Evolutionary conservation across 345 rosid species (phyloP).

Genomic region (Pistacia atlantica): DNA sequence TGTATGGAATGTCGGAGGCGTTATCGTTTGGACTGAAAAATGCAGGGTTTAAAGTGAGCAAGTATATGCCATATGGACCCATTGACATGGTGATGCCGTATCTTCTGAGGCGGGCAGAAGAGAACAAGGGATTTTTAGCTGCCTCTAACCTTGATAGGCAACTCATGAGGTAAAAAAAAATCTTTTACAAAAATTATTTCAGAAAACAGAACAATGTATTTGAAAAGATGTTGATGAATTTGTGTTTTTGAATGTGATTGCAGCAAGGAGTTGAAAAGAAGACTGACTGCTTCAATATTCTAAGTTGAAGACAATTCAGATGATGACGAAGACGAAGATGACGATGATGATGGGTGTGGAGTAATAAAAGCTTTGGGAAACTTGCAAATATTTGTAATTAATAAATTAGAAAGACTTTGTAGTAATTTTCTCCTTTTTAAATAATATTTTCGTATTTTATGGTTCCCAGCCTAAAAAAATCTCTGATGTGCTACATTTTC

Average conservation of each 20-base stretch:
- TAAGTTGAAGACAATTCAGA: constrained; percentile 8
- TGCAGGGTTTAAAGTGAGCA: constrained; percentile 88
- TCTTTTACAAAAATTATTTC: too few species aligned
- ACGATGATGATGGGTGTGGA: too few species aligned
- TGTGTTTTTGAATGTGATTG: constrained; percentile 3
- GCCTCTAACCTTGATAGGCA: constrained; percentile 63
- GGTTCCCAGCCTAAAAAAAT: too few species aligned
- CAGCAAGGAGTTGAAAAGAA: constrained; percentile 76
- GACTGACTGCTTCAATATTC: constrained; percentile 46
- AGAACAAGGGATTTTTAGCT: constrained; percentile 78
- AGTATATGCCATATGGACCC: constrained; percentile 86
- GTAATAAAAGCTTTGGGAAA: not conserved
- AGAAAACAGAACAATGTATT: too few species aligned
- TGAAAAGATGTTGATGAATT: not conserved
- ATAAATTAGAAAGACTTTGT: not conserved
- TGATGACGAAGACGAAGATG: not conserved
- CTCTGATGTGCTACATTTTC: too few species aligned
- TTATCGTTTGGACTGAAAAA: constrained; percentile 72
- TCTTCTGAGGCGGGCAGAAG: constrained; percentile 88
- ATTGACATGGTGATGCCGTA: constrained; percentile 76
- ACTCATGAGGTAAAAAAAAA: constrained; percentile 55
- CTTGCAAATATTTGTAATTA: not conserved
- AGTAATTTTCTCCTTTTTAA: too few species aligned
- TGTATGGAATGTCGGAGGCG: constrained; percentile 89
- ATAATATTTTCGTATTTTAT: too few species aligned